Percentiles rank a stretch among this genome's conserved stretches.
Evolutionary conservation across 768 basidiomycete species (phyloP).

Genomic region (Leucocoprinus sp.): DNA sequence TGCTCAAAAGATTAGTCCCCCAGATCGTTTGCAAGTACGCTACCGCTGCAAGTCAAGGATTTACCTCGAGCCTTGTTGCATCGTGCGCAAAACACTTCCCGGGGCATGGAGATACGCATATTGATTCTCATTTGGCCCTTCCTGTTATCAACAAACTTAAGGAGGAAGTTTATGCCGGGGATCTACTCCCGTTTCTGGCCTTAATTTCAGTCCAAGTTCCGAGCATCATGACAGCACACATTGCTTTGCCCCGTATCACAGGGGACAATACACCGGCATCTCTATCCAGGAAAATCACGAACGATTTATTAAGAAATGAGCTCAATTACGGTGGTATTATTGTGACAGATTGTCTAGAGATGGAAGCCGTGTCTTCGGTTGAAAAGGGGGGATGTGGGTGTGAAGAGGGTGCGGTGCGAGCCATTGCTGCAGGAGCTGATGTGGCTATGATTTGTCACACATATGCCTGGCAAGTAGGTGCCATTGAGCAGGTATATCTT

Average conservation of each 20-base stretch:
- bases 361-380: constrained; percentile 57
- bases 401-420: constrained; percentile 45
- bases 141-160: constrained; percentile 49
- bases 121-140: constrained; percentile 63
- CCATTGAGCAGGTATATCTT: constrained; percentile 41
- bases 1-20: constrained; percentile 36
- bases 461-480: constrained; percentile 41
- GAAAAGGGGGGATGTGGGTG: constrained; percentile 37
- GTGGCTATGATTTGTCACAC: constrained; percentile 72
- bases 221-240: constrained; percentile 68
- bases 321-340: constrained; percentile 50
- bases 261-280: constrained; percentile 52
- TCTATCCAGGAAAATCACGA: constrained; percentile 45
- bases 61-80: constrained; percentile 42
- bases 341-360: constrained; percentile 71
- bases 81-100: constrained; percentile 67
- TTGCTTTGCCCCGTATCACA: constrained; percentile 54
- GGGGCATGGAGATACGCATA: constrained; percentile 65
- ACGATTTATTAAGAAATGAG: constrained; percentile 39
- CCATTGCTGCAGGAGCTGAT: constrained; percentile 58
- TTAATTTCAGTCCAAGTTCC: constrained; percentile 35
- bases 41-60: constrained; percentile 37
- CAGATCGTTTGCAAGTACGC: constrained; percentile 41
- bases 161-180: constrained; percentile 32
- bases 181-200: constrained; percentile 51